Conservation (phyloP, 306 rosid genomes). For the Cicer yamashitae region DNA sequence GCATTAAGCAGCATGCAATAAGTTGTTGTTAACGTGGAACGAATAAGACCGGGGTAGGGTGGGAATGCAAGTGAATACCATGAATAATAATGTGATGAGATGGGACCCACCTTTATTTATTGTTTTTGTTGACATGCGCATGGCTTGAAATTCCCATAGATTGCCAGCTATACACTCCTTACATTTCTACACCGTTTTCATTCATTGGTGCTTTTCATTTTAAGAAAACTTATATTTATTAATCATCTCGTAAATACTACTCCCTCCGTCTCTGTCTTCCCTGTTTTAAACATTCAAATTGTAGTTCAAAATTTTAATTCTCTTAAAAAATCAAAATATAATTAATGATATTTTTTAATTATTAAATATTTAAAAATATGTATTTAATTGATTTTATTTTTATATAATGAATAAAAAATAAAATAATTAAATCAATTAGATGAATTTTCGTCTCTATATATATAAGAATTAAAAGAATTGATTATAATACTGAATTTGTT, state of each 20-base stretch:
- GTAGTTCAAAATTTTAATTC: too few relatives aligned
- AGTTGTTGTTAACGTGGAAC: constrained; percentile 14
- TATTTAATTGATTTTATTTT: too few relatives aligned
- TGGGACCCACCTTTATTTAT: constrained; percentile 6
- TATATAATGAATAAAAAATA: too few relatives aligned
- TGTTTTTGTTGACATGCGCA: constrained; percentile 8
- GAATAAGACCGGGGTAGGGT: not conserved
- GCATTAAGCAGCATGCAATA: not conserved
- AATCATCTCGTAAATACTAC: not conserved
- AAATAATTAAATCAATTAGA: too few relatives aligned
- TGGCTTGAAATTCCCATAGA: not conserved
- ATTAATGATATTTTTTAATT: too few relatives aligned
- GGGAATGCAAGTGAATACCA: not conserved
- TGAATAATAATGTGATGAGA: not conserved
- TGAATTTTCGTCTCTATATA: too few relatives aligned
- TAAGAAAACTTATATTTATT: not conserved
- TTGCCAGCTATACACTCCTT: constrained; percentile 16
- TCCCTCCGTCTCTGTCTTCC: too few relatives aligned
- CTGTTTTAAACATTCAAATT: too few relatives aligned
- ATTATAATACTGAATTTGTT: too few relatives aligned
- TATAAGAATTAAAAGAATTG: too few relatives aligned
- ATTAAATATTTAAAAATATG: too few relatives aligned
- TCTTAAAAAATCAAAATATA: too few relatives aligned
- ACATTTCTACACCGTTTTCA: not conserved
- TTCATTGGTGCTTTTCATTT: not conserved